Conservation (phyloP, 768 basidiomycete species). For the Amylocystis lapponica region DNA sequence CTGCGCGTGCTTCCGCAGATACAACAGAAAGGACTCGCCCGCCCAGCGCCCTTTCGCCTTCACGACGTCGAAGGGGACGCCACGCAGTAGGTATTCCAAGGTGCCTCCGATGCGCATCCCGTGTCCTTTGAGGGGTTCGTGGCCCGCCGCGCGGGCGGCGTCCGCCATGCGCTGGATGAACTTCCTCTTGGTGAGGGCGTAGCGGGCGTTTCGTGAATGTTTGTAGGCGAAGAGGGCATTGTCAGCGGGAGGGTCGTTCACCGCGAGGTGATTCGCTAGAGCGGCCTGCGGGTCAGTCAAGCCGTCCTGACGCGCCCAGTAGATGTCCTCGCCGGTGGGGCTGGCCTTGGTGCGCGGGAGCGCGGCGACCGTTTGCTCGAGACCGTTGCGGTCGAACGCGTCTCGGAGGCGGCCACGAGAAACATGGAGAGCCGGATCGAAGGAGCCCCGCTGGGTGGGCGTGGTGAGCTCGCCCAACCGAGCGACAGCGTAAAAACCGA, state of each 20-base stretch:
- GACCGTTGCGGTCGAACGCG: slow-evolving; percentile 19
- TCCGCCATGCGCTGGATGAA: slow-evolving; percentile 17
- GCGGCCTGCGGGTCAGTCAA: slow-evolving; percentile 28
- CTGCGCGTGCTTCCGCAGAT: slow-evolving; percentile 23
- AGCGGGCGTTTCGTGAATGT: too few relatives aligned
- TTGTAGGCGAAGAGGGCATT: slow-evolving; percentile 26
- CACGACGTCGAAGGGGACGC: slow-evolving; percentile 31
- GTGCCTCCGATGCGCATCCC: slow-evolving; percentile 27
- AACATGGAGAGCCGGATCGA: neutral
- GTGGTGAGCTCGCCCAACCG: neutral
- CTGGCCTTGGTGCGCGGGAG: slow-evolving; percentile 25
- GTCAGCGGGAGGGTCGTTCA: slow-evolving; percentile 25
- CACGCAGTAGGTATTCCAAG: slow-evolving; percentile 32
- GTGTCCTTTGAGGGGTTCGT: slow-evolving; percentile 23
- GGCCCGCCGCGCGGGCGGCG: slow-evolving; percentile 5
- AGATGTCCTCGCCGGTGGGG: slow-evolving; percentile 33
- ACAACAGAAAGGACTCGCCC: slow-evolving; percentile 27
- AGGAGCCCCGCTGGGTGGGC: neutral
- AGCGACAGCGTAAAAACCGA: slow-evolving; percentile 24
- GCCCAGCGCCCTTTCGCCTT: slow-evolving; percentile 32
- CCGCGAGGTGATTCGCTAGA: slow-evolving; percentile 20
- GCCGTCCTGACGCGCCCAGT: slow-evolving; percentile 26
- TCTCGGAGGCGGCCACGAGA: slow-evolving; percentile 9
- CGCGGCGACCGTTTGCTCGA: slow-evolving; percentile 20
- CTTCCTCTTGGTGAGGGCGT: slow-evolving; percentile 22